Evolutionary conservation across 1,284 basidiomycete species (phyloP).

Genomic region (Puccinia coronata): DNA sequence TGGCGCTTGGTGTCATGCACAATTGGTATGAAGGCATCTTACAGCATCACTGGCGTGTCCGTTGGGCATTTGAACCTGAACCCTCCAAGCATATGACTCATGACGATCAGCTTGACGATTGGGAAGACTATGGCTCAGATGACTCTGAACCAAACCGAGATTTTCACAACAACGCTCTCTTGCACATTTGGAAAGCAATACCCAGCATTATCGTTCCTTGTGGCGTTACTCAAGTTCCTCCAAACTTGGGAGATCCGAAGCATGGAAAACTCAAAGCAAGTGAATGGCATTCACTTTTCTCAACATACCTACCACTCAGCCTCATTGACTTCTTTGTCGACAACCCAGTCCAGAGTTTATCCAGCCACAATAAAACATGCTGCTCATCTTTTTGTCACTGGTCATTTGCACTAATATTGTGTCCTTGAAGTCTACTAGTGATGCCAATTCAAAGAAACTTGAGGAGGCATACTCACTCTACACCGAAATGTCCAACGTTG

Average conservation of each 20-base stretch:
- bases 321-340: neutral
- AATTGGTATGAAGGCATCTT: no score
- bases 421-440: neutral
- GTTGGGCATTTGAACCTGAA: no score
- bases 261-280: slow-evolving; percentile 51
- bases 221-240: slow-evolving; percentile 47
- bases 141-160: neutral
- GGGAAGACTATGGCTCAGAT: neutral
- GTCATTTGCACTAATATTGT: neutral
- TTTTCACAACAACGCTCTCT: no score
- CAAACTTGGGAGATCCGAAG: slow-evolving; percentile 39
- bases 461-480: neutral
- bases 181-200: neutral
- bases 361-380: neutral
- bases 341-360: neutral
- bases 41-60: no score
- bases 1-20: no score
- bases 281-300: slow-evolving; percentile 50
- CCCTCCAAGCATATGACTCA: no score
- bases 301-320: slow-evolving; percentile 48
- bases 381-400: neutral
- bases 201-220: slow-evolving; percentile 37
- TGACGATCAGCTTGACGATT: neutral
- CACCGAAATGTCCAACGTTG: neutral
- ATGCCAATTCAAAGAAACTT: neutral